Conservation (phyloP, 306 rosid species). For the Cicer judaicum region DNA sequence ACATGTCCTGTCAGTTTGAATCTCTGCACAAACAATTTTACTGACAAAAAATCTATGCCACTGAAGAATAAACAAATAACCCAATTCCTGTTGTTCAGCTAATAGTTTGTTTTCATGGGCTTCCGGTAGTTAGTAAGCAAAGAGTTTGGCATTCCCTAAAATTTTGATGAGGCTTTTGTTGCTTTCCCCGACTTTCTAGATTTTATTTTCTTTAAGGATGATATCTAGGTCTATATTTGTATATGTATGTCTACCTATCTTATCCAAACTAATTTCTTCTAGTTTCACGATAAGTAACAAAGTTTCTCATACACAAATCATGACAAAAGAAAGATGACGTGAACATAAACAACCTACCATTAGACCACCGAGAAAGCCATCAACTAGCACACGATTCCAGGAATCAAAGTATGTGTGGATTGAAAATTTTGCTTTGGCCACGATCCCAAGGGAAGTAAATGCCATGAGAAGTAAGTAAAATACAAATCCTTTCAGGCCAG, state of each 20-base stretch:
- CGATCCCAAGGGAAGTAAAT: constrained; percentile 69
- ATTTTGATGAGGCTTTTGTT: background rate
- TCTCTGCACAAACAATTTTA: background rate
- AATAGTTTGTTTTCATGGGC: constrained; percentile 14
- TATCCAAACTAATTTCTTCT: constrained; percentile 19
- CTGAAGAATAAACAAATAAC: background rate
- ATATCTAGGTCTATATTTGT: constrained; percentile 20
- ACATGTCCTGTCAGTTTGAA: background rate
- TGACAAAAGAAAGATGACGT: constrained; percentile 36
- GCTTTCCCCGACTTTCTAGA: background rate
- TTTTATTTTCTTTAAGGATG: background rate
- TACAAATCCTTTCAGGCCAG: constrained; percentile 80
- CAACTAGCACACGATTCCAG: constrained; percentile 72
- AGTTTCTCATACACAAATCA: constrained; percentile 22
- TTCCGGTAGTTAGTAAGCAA: background rate
- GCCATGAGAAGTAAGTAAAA: constrained; percentile 82
- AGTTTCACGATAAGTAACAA: constrained; percentile 8
- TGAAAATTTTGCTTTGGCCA: constrained; percentile 73
- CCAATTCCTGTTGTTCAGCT: background rate
- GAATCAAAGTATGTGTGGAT: constrained; percentile 67
- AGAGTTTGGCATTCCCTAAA: constrained; percentile 12
- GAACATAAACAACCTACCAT: constrained; percentile 60
- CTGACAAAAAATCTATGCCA: background rate
- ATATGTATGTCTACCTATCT: constrained; percentile 6
- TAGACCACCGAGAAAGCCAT: constrained; percentile 78